Evolutionary conservation across 306 rosid species (phyloP), one percentile per base, ranked within the genome.

Genomic region (Vigna unguiculata): DNA sequence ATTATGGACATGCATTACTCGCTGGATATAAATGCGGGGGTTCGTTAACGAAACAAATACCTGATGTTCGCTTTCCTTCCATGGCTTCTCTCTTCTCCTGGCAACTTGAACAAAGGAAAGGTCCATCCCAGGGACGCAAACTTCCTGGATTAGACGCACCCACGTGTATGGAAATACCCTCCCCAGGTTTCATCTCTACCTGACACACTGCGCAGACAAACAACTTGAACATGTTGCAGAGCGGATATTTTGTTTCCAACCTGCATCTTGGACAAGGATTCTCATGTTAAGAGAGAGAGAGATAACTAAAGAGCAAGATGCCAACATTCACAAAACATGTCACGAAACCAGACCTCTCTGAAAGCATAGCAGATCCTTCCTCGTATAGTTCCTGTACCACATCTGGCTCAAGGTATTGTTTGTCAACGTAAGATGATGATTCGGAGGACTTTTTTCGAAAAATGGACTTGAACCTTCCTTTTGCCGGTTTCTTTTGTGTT

Each of bases 101-200:
- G 83, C 99, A 96, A 89, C 97, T 87, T 52, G 15, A 41, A 75
- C 99, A 96, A 73, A 96, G 94, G 84, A 96, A 96, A 66, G 99
- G 99, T 55, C 99, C 99, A 78, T 96, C 97, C 98, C 99, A 96
- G 9, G 98, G 97, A 25, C 99, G 97, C 86, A 87, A 69, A 81
- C 83, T 93, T 73, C 52, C 52, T 81, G 92, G 34, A 17, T 65
- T 65, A 40, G 86, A 49, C 10, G 87, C 78, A 53, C 91, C 94
- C 40, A 81, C 88, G 57, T 91, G 92, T 73, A 96, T 86, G 12
- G 99, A 93, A 84, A 96, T 83, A 65, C 99, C 99, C 82, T 93
- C 96, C 46, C 98, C 96, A 2, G 97, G 98, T 84, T 91, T 91
- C 78, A 96, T 85, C 85, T 96, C 98, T 64, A 81, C 76, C 83